Base-by-base conservation (phyloP, 2,329 filamentous ascomycete genomes). In the Byssothecium circinans region DNA sequence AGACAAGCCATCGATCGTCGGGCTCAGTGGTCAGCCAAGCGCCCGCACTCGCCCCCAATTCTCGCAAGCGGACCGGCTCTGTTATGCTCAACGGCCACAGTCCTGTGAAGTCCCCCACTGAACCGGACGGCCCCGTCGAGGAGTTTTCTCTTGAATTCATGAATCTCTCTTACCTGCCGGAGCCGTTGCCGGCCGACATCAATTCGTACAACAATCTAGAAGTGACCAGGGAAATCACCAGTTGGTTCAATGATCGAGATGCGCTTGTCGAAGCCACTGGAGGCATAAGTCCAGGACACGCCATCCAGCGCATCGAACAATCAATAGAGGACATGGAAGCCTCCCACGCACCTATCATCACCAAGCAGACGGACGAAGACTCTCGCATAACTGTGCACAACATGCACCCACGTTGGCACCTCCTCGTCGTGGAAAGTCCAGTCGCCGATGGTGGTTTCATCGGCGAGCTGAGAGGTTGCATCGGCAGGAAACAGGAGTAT, bases 121-220 rank as follows among this genome's bases (percentile, higher is more conserved):
- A 83, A 62, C 75, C 82, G 19, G 79, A 85, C 69, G 79, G 87
- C 65, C 78, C 83, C 34, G 77, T 84, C 15, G 85, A 88, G 61
- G 80, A 84, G 45, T 92, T 88, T 67, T 90, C 89, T 0, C 76
- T 80, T 41, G 85, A 87, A 39, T 95, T 96, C 62, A 77, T 89
- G 56, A 82, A 85, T 22, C 78, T 91, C 8, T 91, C 89, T 71
- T 85, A 85, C 49, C 80, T 85, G 46, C 78, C 83, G 49, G 68
- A 78, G 33, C 75, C 72, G 43, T 59, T 57, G 76, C 54, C 82
- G 75, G 69, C 83, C 8, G 79, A 86, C 45, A 87, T 84, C 51
- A 96, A 96, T 65, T 83, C 87, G 0, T 91, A 90, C 65, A 85
- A 84, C 35, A 89, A 83, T 58, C 80, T 96, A 10, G 79, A 78